These are phyloP conservation scores for Schrenkiella parvula DNA, from an alignment of 345 rosid species.

Conservation along the genomic window DNA sequence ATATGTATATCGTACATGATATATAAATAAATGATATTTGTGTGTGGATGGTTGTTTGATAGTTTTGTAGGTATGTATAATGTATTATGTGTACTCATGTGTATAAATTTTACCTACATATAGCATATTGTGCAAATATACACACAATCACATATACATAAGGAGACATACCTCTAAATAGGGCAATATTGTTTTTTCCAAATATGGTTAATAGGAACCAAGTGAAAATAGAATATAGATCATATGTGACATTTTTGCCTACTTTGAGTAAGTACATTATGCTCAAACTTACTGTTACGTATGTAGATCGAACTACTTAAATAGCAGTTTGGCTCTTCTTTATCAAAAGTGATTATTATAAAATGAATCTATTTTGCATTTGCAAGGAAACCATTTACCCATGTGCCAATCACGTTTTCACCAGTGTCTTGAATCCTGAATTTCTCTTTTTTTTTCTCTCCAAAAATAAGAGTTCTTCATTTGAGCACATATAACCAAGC, in stretches of 20 bases:
- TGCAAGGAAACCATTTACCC: background rate
- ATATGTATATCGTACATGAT: no score
- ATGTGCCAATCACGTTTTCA: conserved; percentile 6
- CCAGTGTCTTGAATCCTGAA: background rate
- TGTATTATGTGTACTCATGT: background rate
- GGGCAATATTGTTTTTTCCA: conserved; percentile 16
- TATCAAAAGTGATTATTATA: background rate
- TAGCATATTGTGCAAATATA: background rate
- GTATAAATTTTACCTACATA: background rate
- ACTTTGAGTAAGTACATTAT: conserved; percentile 7
- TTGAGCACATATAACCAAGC: background rate
- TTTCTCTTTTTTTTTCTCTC: background rate
- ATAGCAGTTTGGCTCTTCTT: conserved; percentile 9
- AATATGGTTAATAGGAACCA: conserved; percentile 14
- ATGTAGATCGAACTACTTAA: background rate
- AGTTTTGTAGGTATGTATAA: background rate
- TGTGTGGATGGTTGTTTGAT: background rate
- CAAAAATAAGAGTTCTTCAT: background rate
- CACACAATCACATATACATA: background rate
- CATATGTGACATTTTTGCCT: background rate
- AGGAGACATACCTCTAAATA: background rate
- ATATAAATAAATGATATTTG: no score
- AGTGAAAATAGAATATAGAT: conserved; percentile 5
- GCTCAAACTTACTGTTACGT: background rate
- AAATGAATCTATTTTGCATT: background rate